Percentiles rank a stretch among this genome's conserved stretches.
phyloP scores from a whole-genome alignment of 1,284 basidiomycete genomes.

The Rhodotorula sp. region DNA sequence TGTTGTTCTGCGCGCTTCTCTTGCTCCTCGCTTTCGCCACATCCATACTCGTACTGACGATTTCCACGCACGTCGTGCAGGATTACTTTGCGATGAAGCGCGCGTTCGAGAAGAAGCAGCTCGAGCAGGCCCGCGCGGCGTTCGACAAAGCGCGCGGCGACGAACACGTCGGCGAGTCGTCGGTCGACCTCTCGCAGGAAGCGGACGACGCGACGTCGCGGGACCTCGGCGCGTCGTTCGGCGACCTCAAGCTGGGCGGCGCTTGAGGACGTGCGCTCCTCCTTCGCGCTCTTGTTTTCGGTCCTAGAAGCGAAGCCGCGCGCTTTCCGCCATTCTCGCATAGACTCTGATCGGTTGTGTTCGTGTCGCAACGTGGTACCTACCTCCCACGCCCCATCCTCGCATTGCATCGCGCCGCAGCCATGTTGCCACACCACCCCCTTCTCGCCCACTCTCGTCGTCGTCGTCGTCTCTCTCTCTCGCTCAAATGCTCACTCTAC shows the following conservation, averaged over 20 bases:
- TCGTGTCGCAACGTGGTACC: too few relatives aligned
- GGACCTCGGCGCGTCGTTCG: constrained; percentile 27
- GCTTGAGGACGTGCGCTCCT: constrained; percentile 3
- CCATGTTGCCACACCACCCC: too few relatives aligned
- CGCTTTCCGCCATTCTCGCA: too few relatives aligned
- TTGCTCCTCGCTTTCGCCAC: neutral
- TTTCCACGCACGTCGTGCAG: constrained; percentile 13
- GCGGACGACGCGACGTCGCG: constrained; percentile 4
- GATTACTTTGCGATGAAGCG: constrained; percentile 59
- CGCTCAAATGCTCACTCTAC: too few relatives aligned
- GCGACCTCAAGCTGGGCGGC: constrained; percentile 28
- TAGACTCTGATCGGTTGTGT: too few relatives aligned
- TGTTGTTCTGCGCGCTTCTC: neutral
- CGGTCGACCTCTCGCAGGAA: constrained; percentile 16
- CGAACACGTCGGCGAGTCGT: constrained; percentile 38
- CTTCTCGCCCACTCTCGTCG: too few relatives aligned
- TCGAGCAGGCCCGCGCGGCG: constrained; percentile 41
- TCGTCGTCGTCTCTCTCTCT: too few relatives aligned
- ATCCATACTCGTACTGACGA: neutral
- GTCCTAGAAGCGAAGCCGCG: too few relatives aligned
- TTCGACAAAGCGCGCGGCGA: constrained; percentile 44
- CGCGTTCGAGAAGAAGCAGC: constrained; percentile 47
- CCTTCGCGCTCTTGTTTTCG: too few relatives aligned
- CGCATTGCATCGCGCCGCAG: too few relatives aligned
- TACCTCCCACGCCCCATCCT: too few relatives aligned